phyloP scores from a whole-genome alignment of 1,139 yeast species.

The Ogataea hybrid region DNA sequence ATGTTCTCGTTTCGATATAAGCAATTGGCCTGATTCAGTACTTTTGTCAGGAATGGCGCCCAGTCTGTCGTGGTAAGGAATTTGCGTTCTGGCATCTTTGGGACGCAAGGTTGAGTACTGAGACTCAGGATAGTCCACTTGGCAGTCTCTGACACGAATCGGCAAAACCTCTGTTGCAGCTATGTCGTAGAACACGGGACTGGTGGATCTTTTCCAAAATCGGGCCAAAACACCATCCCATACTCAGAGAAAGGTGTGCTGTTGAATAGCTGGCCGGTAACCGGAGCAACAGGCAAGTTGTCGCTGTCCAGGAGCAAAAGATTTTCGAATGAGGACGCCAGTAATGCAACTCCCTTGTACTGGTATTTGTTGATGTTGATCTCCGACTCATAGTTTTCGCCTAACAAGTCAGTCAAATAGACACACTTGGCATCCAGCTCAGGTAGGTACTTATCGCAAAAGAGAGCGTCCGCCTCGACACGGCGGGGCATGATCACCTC shows the following conservation, averaged over 20 bases:
- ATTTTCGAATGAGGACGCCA: conserved; percentile 56
- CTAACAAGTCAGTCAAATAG: conserved; percentile 52
- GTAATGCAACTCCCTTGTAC: conserved; percentile 56
- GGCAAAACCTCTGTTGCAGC: conserved; percentile 41
- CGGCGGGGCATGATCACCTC: conserved; percentile 69
- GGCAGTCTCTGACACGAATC: conserved; percentile 19
- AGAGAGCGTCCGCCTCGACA: conserved; percentile 51
- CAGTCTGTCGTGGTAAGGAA: conserved; percentile 63
- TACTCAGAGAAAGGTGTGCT: conserved; percentile 32
- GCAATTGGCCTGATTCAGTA: conserved; percentile 79
- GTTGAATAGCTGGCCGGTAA: conserved; percentile 48
- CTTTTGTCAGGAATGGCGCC: conserved; percentile 81
- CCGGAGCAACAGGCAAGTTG: conserved; percentile 54
- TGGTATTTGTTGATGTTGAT: conserved; percentile 46
- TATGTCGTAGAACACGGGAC: conserved; percentile 57
- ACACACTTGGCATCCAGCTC: conserved; percentile 56
- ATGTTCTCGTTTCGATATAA: conserved; percentile 66
- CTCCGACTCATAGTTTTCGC: conserved; percentile 35
- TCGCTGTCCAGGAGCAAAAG: conserved; percentile 62
- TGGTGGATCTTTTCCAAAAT: conserved; percentile 63
- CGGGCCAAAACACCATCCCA: conserved; percentile 59
- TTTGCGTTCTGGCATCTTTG: conserved; percentile 20
- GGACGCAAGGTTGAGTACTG: conserved; percentile 17
- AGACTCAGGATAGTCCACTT: conserved; percentile 20
- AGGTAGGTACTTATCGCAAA: conserved; percentile 52